These are phyloP conservation scores for Vigna reflexopilosa DNA, from an alignment of 306 rosid species.

Conservation along the genomic window DNA sequence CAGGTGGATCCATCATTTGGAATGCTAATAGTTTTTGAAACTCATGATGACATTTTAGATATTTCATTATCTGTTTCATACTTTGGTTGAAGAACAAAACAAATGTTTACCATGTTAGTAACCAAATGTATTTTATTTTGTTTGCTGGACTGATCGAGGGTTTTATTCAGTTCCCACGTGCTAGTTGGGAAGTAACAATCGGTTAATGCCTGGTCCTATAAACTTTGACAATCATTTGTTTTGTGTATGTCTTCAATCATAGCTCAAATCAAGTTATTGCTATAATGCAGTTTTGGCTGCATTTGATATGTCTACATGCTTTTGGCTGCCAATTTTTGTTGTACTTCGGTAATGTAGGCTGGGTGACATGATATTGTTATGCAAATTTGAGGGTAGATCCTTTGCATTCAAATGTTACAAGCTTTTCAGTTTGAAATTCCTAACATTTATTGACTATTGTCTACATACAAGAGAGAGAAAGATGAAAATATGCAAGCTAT, in stretches of 20 bases:
- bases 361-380: neutral
- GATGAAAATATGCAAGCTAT: neutral
- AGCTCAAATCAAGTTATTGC: constrained; percentile 18
- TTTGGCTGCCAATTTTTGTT: constrained; percentile 14
- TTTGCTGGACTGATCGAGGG: neutral
- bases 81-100: constrained; percentile 17
- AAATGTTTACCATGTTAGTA: neutral
- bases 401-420: neutral
- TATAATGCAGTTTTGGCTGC: neutral
- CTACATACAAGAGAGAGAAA: constrained; percentile 24
- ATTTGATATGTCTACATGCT: constrained; percentile 16
- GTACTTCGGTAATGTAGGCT: neutral
- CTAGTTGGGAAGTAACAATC: neutral
- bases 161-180: constrained; percentile 1
- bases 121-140: neutral
- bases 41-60: constrained; percentile 13
- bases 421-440: constrained; percentile 2
- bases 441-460: constrained; percentile 14
- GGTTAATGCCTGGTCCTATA: constrained; percentile 22
- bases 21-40: constrained; percentile 27
- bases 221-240: constrained; percentile 1
- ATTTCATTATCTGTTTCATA: constrained; percentile 27
- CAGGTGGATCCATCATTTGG: constrained; percentile 19
- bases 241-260: constrained; percentile 9
- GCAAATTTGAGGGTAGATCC: neutral